Conservation (phyloP, 306 rosid genomes). For the Medicago truncatula region DNA sequence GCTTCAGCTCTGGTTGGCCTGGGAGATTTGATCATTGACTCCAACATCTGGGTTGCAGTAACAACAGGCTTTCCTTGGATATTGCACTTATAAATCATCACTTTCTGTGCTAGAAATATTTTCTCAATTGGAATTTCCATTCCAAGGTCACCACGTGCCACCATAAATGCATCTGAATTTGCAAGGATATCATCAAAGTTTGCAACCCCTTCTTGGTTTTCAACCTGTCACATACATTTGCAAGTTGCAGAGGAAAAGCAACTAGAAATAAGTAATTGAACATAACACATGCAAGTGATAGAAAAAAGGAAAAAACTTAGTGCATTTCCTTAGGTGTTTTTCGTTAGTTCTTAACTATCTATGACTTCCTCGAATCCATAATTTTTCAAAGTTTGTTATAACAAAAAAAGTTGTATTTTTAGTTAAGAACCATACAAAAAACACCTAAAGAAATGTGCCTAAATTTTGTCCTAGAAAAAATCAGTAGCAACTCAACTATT, state of each 20-base stretch:
- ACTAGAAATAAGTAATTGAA: slow-evolving; percentile 21
- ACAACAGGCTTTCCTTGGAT: slow-evolving; percentile 99
- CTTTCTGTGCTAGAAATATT: slow-evolving; percentile 97
- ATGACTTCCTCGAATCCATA: no score
- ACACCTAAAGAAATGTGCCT: no score
- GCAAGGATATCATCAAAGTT: slow-evolving; percentile 97
- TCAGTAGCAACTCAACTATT: not conserved
- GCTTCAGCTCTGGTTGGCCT: slow-evolving; percentile 56
- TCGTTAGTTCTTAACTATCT: no score
- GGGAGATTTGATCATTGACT: slow-evolving; percentile 55
- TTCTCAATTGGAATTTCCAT: slow-evolving; percentile 99
- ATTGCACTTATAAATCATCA: slow-evolving; percentile 98
- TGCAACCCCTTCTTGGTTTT: slow-evolving; percentile 98
- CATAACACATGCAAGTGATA: slow-evolving; percentile 2
- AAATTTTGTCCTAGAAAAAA: no score
- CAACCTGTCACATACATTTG: slow-evolving; percentile 68
- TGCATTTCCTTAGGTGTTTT: no score
- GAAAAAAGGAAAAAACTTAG: not conserved
- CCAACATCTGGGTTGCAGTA: slow-evolving; percentile 91
- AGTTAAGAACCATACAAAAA: no score
- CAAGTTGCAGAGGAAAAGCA: not conserved
- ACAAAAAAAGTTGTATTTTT: no score
- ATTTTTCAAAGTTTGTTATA: no score
- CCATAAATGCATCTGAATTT: slow-evolving; percentile 97
- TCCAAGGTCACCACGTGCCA: slow-evolving; percentile 98